Evolutionary conservation across 306 rosid species (phyloP).

Genomic region (Oemleria cerasiformis): DNA sequence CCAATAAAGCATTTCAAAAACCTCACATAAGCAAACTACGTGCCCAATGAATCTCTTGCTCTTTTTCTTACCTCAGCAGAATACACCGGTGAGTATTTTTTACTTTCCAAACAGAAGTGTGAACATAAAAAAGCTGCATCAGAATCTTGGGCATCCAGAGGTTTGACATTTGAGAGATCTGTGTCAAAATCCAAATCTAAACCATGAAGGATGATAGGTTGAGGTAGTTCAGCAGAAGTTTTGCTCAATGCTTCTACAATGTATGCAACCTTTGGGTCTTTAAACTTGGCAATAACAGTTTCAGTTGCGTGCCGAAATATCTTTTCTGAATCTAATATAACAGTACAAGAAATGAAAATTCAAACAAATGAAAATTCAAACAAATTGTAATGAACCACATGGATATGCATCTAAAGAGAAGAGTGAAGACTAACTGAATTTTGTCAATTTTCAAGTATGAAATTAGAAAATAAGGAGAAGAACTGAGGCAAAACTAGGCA

Average conservation of each 20-base stretch:
- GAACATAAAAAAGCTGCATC: constrained; percentile 51
- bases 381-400: background rate
- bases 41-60: constrained; percentile 10
- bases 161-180: constrained; percentile 42
- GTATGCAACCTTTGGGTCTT: constrained; percentile 57
- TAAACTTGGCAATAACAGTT: constrained; percentile 64
- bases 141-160: constrained; percentile 28
- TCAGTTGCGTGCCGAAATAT: constrained; percentile 43
- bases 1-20: background rate
- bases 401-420: constrained; percentile 13
- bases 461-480: background rate
- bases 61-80: constrained; percentile 57
- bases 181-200: constrained; percentile 52
- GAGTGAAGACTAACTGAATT: background rate
- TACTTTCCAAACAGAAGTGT: constrained; percentile 46
- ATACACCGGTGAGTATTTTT: constrained; percentile 29
- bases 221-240: constrained; percentile 43
- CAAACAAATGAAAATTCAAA: background rate
- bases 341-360: background rate
- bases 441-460: background rate
- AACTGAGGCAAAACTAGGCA: background rate
- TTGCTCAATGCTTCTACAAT: constrained; percentile 43
- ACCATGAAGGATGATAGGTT: constrained; percentile 61
- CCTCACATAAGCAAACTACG: constrained; percentile 9
- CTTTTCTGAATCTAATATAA: constrained; percentile 52